Evolutionary conservation across 148 eudicot species (phyloP).

Genomic region (Tetragonia tetragonoides): DNA sequence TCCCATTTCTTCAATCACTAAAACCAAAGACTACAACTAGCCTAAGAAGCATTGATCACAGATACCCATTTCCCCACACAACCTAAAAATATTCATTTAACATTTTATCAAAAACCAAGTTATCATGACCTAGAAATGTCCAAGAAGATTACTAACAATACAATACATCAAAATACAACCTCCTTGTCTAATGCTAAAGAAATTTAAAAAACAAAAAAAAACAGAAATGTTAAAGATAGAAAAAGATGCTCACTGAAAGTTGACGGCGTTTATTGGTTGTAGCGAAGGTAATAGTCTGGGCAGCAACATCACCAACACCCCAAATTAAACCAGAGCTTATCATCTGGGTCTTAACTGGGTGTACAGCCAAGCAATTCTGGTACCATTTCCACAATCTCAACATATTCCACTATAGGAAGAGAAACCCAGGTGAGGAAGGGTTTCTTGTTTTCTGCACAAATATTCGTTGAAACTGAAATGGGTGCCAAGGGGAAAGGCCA

Average conservation of each 20-base stretch:
- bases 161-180: neutral
- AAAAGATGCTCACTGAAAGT: slow-evolving; percentile 23
- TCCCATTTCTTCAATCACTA: too few species aligned
- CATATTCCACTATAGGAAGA: slow-evolving; percentile 29
- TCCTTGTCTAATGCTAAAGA: too few species aligned
- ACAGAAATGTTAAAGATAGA: neutral
- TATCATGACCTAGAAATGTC: neutral
- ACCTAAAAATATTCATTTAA: too few species aligned
- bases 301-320: slow-evolving; percentile 89
- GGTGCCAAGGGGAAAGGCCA: too few species aligned
- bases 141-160: neutral
- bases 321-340: slow-evolving; percentile 87
- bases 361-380: slow-evolving; percentile 71
- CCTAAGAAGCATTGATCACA: neutral
- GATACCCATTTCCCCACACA: neutral
- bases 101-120: too few species aligned
- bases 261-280: slow-evolving; percentile 34
- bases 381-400: slow-evolving; percentile 89
- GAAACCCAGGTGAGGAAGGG: neutral
- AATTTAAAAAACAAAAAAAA: too few species aligned
- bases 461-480: neutral
- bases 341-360: slow-evolving; percentile 91
- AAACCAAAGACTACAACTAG: too few species aligned
- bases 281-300: slow-evolving; percentile 68
- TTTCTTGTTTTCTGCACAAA: too few species aligned